A percentile compares a stretch with the other conserved stretches of the same genome.
Conservation (phyloP, 2,329 filamentous ascomycete genomes). For the Cercospora zeae-maydis region DNA sequence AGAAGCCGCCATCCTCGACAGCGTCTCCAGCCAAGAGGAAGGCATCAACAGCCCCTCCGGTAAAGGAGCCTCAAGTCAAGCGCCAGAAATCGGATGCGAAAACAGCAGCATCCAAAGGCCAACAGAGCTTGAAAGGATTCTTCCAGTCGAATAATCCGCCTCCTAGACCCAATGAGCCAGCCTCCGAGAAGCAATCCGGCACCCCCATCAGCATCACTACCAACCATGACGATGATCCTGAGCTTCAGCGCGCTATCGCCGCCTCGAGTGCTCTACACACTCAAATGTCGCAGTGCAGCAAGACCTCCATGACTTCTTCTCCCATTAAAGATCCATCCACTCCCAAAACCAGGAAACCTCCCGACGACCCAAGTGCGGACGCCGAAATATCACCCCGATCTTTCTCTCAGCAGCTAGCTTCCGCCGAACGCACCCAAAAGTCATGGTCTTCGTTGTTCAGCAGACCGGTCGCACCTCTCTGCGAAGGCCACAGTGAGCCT, state of each 20-base stretch:
- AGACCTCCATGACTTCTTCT: not conserved
- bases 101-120: constrained; percentile 44
- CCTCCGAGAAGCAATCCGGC: constrained; percentile 2
- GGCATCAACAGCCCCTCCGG: constrained; percentile 24
- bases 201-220: not conserved
- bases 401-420: constrained; percentile 26
- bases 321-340: constrained; percentile 3
- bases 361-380: constrained; percentile 6
- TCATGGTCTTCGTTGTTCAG: constrained; percentile 82
- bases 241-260: not conserved
- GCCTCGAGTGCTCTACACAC: not conserved
- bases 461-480: constrained; percentile 69
- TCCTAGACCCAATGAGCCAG: not conserved
- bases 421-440: constrained; percentile 30
- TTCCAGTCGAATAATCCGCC: constrained; percentile 60
- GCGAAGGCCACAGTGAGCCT: constrained; percentile 78
- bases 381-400: constrained; percentile 18
- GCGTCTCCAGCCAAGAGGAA: constrained; percentile 33
- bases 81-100: constrained; percentile 47
- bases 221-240: not conserved
- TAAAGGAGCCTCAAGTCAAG: constrained; percentile 43
- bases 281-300: not conserved
- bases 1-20: not conserved
- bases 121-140: constrained; percentile 70
- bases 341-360: constrained; percentile 1